Evolutionary conservation across 1,284 basidiomycete genomes (phyloP).

Genomic region (Boletus semigastroideus): DNA sequence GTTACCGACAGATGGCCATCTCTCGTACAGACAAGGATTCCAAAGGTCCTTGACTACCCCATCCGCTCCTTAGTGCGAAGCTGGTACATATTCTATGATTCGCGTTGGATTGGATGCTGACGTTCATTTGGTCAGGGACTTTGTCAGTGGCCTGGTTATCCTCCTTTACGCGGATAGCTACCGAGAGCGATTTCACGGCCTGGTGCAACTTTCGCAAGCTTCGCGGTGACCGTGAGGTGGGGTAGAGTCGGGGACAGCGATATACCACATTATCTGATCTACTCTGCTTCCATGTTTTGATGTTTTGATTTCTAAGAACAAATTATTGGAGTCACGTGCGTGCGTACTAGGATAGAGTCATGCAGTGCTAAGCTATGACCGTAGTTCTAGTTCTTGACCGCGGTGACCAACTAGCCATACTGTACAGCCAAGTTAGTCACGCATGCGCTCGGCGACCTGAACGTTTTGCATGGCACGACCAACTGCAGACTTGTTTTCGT

Average conservation of each 20-base stretch:
- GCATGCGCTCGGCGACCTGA: slow-evolving; percentile 20
- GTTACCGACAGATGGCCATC: slow-evolving; percentile 85
- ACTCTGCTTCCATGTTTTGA: slow-evolving; percentile 14
- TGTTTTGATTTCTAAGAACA: too few species aligned
- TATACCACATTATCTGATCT: slow-evolving; percentile 24
- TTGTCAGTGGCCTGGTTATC: slow-evolving; percentile 70
- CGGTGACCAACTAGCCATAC: background rate
- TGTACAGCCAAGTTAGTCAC: slow-evolving; percentile 5
- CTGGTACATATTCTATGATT: slow-evolving; percentile 57
- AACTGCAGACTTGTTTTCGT: slow-evolving; percentile 17
- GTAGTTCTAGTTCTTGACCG: background rate
- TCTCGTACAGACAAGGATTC: slow-evolving; percentile 82
- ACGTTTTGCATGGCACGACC: slow-evolving; percentile 25
- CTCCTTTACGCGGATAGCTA: slow-evolving; percentile 75
- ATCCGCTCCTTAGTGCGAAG: slow-evolving; percentile 79
- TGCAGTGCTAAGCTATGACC: background rate
- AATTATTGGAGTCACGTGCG: background rate
- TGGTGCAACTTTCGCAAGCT: slow-evolving; percentile 41
- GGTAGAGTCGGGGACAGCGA: slow-evolving; percentile 1
- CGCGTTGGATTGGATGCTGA: background rate
- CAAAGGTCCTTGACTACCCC: slow-evolving; percentile 84
- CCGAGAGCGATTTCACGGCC: slow-evolving; percentile 57
- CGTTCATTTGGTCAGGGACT: slow-evolving; percentile 57
- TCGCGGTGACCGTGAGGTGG: slow-evolving; percentile 16
- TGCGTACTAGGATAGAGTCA: too few species aligned